Conservation (phyloP, 257 asterid species). For the Gentiana straminea region DNA sequence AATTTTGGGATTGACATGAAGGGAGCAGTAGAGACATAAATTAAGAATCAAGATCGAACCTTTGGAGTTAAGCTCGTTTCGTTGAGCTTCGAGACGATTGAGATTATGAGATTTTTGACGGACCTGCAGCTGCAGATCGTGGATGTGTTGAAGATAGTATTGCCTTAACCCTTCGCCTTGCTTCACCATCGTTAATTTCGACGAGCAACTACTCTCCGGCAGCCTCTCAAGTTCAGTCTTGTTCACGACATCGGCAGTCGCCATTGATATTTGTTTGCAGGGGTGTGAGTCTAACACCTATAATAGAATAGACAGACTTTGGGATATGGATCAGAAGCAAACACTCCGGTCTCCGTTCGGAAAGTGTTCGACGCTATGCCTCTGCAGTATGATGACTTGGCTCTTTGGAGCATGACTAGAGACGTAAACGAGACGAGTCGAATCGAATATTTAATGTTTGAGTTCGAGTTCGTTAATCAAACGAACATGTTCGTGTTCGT, state of each 20-base stretch:
- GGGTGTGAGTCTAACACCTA: too few species aligned
- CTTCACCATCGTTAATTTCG: slow-evolving; percentile 22
- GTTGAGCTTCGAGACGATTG: slow-evolving; percentile 71
- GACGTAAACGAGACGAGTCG: too few species aligned
- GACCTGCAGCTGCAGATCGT: slow-evolving; percentile 52
- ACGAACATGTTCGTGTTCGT: too few species aligned
- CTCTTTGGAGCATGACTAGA: too few species aligned
- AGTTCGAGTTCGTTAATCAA: too few species aligned
- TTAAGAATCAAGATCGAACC: slow-evolving; percentile 16
- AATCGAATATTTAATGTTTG: too few species aligned
- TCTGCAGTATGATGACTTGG: too few species aligned
- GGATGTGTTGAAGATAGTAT: slow-evolving; percentile 55
- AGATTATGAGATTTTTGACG: slow-evolving; percentile 54
- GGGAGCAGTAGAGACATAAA: background rate
- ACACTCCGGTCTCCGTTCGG: too few species aligned
- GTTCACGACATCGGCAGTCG: slow-evolving; percentile 38
- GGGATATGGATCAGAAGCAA: too few species aligned
- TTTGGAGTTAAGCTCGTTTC: slow-evolving; percentile 63
- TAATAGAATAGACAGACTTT: too few species aligned
- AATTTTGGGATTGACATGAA: background rate
- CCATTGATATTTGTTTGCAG: slow-evolving; percentile 20
- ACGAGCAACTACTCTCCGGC: slow-evolving; percentile 14
- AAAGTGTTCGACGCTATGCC: too few species aligned
- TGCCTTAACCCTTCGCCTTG: slow-evolving; percentile 63
- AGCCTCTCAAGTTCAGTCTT: slow-evolving; percentile 29